phyloP scores from a whole-genome alignment of 2,329 filamentous ascomycete genomes.

The Fusarium pininemorale region DNA sequence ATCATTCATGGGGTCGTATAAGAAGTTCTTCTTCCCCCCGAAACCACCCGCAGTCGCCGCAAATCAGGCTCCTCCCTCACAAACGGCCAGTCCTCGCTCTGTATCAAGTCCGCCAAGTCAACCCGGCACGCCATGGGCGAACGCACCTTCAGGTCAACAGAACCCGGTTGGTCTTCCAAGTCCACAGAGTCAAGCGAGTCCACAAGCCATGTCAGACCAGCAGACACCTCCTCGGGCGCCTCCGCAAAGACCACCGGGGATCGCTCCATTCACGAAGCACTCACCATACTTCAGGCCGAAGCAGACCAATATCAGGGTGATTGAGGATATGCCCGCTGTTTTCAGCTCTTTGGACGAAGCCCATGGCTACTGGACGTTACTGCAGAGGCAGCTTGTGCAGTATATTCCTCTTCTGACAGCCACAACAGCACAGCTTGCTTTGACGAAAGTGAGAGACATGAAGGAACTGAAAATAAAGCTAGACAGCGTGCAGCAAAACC shows the following conservation, averaged over 20 bases:
- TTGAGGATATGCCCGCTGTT: conserved; percentile 46
- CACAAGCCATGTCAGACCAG: conserved; percentile 32
- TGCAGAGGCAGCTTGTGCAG: conserved; percentile 51
- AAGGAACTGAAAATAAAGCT: conserved; percentile 45
- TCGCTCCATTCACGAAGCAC: conserved; percentile 50
- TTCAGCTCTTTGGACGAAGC: conserved; percentile 49
- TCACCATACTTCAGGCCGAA: conserved; percentile 50
- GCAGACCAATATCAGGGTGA: conserved; percentile 42
- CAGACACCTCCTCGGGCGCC: conserved; percentile 32
- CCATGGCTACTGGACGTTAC: conserved; percentile 50
- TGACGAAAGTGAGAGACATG: conserved; percentile 41
- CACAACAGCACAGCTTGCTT: conserved; percentile 44
- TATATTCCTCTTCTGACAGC: conserved; percentile 49
- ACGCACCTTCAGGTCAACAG: conserved; percentile 1
- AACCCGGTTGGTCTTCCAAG: conserved; percentile 43
- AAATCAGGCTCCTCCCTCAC: neutral
- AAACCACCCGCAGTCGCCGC: conserved; percentile 14
- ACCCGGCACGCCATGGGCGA: conserved; percentile 41
- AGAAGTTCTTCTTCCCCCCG: conserved; percentile 47
- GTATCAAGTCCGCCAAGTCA: conserved; percentile 40
- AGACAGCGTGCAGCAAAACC: conserved; percentile 44
- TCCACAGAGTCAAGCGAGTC: conserved; percentile 48
- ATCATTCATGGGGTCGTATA: conserved; percentile 52
- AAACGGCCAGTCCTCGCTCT: conserved; percentile 6
- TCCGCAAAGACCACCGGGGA: conserved; percentile 43